Evolutionary conservation across 1,139 yeast species (phyloP).

Genomic region (Nakaseomyces delphensis): DNA sequence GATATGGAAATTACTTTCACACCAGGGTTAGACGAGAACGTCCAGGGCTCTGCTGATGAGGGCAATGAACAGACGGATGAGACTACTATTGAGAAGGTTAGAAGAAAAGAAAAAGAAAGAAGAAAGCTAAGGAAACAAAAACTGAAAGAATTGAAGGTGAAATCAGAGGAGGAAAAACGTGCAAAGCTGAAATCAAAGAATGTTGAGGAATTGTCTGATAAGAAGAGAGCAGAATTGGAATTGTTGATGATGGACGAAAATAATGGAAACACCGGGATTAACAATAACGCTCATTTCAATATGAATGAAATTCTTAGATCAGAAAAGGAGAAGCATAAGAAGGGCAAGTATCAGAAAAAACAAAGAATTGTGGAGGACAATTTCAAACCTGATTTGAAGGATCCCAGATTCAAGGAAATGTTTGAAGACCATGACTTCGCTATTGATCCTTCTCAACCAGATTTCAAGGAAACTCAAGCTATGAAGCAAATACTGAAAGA

Average conservation of each 20-base stretch:
- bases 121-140: constrained; percentile 72
- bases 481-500: constrained; percentile 77
- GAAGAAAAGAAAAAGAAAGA: constrained; percentile 88
- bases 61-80: constrained; percentile 38
- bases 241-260: constrained; percentile 70
- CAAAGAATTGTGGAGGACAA: constrained; percentile 49
- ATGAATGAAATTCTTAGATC: constrained; percentile 72
- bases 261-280: constrained; percentile 38
- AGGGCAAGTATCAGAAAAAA: constrained; percentile 46
- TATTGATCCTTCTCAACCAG: constrained; percentile 82
- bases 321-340: constrained; percentile 48
- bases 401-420: constrained; percentile 81
- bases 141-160: constrained; percentile 48
- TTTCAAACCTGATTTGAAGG: constrained; percentile 59
- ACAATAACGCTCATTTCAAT: constrained; percentile 51
- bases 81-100: constrained; percentile 71
- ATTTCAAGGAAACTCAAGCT: constrained; percentile 76
- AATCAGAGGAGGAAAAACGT: constrained; percentile 37
- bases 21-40: constrained; percentile 56
- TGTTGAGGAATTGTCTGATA: constrained; percentile 23
- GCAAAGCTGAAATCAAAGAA: constrained; percentile 25
- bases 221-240: constrained; percentile 63
- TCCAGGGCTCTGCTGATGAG: constrained; percentile 32
- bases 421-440: constrained; percentile 88
- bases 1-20: constrained; percentile 96